Percentiles rank a stretch among this genome's conserved stretches.
Conservation (phyloP, 1,139 yeast genomes). For the Debaryomyces psychrophilus region DNA sequence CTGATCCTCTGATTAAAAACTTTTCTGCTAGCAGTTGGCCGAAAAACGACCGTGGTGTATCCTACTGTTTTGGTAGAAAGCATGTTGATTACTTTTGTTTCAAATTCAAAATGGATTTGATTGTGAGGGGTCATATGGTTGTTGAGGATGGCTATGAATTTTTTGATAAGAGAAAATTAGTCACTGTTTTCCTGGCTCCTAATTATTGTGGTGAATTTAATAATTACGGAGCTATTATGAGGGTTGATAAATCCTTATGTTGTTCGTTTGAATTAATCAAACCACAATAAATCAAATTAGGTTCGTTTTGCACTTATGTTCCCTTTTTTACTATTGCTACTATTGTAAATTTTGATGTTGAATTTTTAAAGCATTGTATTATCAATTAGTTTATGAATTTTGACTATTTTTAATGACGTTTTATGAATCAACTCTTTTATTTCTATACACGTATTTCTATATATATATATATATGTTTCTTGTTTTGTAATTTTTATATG, state of each 20-base stretch:
- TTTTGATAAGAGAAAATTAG: constrained; percentile 74
- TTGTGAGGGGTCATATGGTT: constrained; percentile 90
- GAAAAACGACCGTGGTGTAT: constrained; percentile 84
- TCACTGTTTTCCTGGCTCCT: constrained; percentile 86
- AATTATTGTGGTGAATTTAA: constrained; percentile 91
- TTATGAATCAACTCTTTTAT: constrained; percentile 9
- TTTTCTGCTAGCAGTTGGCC: constrained; percentile 63
- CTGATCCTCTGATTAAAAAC: constrained; percentile 59
- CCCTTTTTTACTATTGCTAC: constrained; percentile 1
- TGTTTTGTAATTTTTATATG: background rate
- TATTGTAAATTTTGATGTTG: constrained; percentile 8
- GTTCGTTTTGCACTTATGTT: background rate
- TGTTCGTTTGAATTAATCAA: constrained; percentile 84
- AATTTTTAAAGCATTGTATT: constrained; percentile 1
- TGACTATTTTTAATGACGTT: constrained; percentile 9
- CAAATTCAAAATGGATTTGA: constrained; percentile 73
- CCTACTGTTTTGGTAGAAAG: constrained; percentile 75
- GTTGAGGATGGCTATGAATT: constrained; percentile 93
- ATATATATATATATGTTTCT: background rate
- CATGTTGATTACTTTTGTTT: constrained; percentile 74
- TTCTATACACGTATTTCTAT: constrained; percentile 5
- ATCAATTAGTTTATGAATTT: background rate
- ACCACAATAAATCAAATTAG: constrained; percentile 43
- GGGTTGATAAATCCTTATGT: constrained; percentile 72
- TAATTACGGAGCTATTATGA: constrained; percentile 91